Conservation (phyloP, 495 filamentous ascomycete genomes). For the Tuber borchii region DNA sequence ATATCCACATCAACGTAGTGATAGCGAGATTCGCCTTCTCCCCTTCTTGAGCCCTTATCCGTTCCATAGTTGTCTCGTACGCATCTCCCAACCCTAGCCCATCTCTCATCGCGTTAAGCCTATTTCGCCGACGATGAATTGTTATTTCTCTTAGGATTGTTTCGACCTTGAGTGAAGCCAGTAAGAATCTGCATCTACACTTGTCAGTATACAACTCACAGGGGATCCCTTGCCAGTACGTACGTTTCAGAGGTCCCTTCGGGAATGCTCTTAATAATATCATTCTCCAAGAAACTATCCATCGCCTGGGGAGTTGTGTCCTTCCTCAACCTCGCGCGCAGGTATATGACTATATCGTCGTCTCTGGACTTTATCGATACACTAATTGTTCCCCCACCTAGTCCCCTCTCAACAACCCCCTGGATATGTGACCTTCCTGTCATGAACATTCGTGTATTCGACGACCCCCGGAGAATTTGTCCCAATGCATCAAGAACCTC, state of each 20-base stretch:
- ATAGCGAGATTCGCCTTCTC: too few species aligned
- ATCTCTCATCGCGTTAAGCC: not conserved
- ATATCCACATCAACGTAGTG: too few species aligned
- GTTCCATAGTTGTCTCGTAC: too few species aligned
- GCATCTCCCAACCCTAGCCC: not conserved
- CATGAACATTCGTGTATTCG: not conserved
- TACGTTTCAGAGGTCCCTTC: not conserved
- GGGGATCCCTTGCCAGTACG: not conserved
- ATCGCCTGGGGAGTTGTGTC: too few species aligned
- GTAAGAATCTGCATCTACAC: not conserved
- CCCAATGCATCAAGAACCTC: not conserved
- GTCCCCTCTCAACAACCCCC: not conserved
- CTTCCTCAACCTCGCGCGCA: not conserved
- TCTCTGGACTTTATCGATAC: too few species aligned
- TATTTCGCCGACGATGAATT: not conserved
- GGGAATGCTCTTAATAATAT: not conserved
- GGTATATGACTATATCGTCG: not conserved
- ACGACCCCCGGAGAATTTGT: not conserved
- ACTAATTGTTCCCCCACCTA: not conserved
- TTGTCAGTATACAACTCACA: not conserved
- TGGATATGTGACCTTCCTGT: not conserved
- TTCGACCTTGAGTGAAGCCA: not conserved
- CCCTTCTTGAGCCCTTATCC: too few species aligned
- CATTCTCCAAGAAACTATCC: not conserved
- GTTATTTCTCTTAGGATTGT: not conserved